Conservation (phyloP, 1,284 basidiomycete species). For the Dichomitus squalens region DNA sequence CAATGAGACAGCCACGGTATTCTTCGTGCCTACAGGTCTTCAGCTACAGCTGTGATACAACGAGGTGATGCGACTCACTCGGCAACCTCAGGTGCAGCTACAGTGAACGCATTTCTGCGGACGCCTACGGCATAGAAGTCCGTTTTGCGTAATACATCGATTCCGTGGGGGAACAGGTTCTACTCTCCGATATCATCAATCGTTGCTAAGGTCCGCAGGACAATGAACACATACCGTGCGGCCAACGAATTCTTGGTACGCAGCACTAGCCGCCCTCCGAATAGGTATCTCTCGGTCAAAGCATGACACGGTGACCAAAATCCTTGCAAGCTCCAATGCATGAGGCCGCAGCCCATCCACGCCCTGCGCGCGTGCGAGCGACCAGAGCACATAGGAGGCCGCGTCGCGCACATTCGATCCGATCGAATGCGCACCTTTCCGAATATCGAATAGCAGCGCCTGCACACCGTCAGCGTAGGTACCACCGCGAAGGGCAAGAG, state of each 20-base stretch:
- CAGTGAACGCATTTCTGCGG: constrained; percentile 80
- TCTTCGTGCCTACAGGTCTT: constrained; percentile 53
- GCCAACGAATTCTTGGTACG: constrained; percentile 97
- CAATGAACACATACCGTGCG: constrained; percentile 66
- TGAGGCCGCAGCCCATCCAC: constrained; percentile 61
- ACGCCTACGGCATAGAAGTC: constrained; percentile 96
- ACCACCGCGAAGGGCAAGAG: constrained; percentile 8
- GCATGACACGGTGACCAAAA: constrained; percentile 77
- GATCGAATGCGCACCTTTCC: constrained; percentile 90
- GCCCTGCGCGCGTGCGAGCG: constrained; percentile 81
- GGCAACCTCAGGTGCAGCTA: constrained; percentile 85
- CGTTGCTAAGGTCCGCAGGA: neutral
- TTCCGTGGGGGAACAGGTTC: constrained; percentile 91
- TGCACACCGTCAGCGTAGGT: constrained; percentile 34
- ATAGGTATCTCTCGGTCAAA: constrained; percentile 96
- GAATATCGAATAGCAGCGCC: constrained; percentile 92
- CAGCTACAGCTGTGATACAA: constrained; percentile 9
- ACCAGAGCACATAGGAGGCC: constrained; percentile 95
- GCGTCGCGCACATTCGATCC: constrained; percentile 96
- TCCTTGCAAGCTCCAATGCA: constrained; percentile 67
- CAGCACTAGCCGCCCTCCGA: constrained; percentile 95
- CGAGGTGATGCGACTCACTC: constrained; percentile 51
- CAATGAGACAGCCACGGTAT: constrained; percentile 73
- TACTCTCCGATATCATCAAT: constrained; percentile 36
- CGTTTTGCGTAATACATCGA: constrained; percentile 88